Evolutionary conservation across 2,329 filamentous ascomycete species (phyloP), one percentile per base, ranked within the genome.

Genomic region (Knoxdaviesia proteae): DNA sequence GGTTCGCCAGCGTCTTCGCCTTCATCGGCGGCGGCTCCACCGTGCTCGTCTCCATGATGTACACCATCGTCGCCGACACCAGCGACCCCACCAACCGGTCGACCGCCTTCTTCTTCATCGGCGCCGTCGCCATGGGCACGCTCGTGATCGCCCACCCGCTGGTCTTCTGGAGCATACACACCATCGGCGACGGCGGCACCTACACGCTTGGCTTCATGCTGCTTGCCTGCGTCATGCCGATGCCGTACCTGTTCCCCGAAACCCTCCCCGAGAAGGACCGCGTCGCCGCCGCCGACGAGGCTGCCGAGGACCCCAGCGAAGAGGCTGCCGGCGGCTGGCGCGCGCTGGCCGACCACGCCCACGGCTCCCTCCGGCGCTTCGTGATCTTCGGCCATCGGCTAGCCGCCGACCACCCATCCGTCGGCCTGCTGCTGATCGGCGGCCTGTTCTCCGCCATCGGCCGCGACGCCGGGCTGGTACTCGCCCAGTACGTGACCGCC

Each of bases 401-500:
- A 30, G 42, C 42, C 3, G 44, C 32, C 32, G 35, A 33, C 29
- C 42, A 46, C 35, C 45, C 42, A 4, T 36, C 42, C 29, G 43
- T 46, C 6, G 42, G 37, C 6, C 40, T 44, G 33, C 44, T 46
- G 45, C 40, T 46, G 32, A 42, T 43, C 29, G 42, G 45, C 31
- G 44, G 42, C 4, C 42, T 46, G 10, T 36, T 46, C 5, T 42
- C 44, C 7, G 44, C 45, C 1, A 42, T 46, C 32, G 45, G 45
- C 6, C 20, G 30, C 41, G 45, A 46, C 20, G 44, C 45, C 5
- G 42, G 44, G 38, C 40, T 46, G 8, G 45, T 50, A 7, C 47
- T 54, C 37, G 39, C 51, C 8, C 51, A 53, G 40, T 53, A 53
- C 42, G 49, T 51, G 40, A 54, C 50, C 39, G 51, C 50, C 41